These are phyloP conservation scores for Torulaspora indica DNA, from an alignment of 805 yeast species.

Conservation along the genomic window DNA sequence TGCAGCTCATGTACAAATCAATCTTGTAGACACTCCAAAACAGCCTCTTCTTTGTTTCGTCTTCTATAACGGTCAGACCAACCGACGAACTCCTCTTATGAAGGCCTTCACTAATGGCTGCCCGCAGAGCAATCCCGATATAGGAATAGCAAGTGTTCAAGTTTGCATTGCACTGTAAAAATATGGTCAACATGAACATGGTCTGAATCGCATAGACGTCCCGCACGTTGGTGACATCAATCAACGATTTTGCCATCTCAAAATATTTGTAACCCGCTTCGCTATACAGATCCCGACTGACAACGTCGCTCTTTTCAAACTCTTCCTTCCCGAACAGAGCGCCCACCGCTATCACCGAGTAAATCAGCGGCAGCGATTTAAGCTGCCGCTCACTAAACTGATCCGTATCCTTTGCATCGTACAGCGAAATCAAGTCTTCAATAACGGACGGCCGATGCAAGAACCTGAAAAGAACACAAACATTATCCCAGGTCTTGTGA, in stretches of 20 bases:
- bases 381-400: conserved; percentile 58
- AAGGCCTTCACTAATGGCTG: conserved; percentile 76
- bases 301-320: conserved; percentile 35
- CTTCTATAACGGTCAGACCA: conserved; percentile 67
- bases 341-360: conserved; percentile 86
- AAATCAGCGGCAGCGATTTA: conserved; percentile 71
- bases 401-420: conserved; percentile 68
- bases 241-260: conserved; percentile 69
- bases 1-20: conserved; percentile 84
- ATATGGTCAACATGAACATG: conserved; percentile 77
- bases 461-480: conserved; percentile 79
- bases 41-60: conserved; percentile 76
- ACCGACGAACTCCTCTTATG: conserved; percentile 63
- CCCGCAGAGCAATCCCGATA: conserved; percentile 80
- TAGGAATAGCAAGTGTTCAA: conserved; percentile 83
- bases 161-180: conserved; percentile 83
- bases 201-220: conserved; percentile 81
- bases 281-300: conserved; percentile 39
- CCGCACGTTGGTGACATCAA: conserved; percentile 77
- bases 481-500: conserved; percentile 75
- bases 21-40: conserved; percentile 88
- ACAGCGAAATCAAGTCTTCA: conserved; percentile 67
- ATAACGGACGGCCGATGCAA: conserved; percentile 80
- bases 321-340: conserved; percentile 63
- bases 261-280: conserved; percentile 80